These are phyloP conservation scores for Akanthomyces muscarius DNA, from an alignment of 2,329 filamentous ascomycete species.

Conservation along the genomic window DNA sequence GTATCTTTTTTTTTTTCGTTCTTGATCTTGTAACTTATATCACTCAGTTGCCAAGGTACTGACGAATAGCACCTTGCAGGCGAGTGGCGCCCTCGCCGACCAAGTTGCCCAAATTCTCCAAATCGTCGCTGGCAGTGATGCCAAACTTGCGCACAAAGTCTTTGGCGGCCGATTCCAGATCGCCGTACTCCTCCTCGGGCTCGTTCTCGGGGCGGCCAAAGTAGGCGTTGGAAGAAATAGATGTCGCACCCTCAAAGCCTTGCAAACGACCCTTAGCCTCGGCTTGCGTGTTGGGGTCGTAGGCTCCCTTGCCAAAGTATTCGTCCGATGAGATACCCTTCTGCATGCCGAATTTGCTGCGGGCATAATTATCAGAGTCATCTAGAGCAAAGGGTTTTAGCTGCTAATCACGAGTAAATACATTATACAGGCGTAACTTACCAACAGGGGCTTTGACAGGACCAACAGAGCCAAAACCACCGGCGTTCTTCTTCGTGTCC, in stretches of 20 bases:
- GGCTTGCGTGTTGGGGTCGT: slow-evolving; percentile 72
- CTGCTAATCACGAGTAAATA: not conserved
- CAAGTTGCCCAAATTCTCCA: slow-evolving; percentile 81
- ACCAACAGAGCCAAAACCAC: slow-evolving; percentile 81
- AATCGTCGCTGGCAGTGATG: slow-evolving; percentile 89
- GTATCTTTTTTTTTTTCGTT: not conserved
- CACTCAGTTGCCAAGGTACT: slow-evolving; percentile 56
- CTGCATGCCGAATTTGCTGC: slow-evolving; percentile 82
- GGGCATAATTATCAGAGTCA: slow-evolving; percentile 79
- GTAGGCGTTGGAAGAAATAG: slow-evolving; percentile 96
- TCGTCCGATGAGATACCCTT: slow-evolving; percentile 98
- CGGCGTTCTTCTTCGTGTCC: slow-evolving; percentile 66
- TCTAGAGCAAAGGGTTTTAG: slow-evolving; percentile 36
- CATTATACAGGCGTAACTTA: slow-evolving; percentile 36
- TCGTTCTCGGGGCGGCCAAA: slow-evolving; percentile 92
- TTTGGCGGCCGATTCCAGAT: slow-evolving; percentile 88
- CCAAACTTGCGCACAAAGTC: slow-evolving; percentile 95
- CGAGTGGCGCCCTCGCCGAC: slow-evolving; percentile 81
- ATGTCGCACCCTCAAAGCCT: slow-evolving; percentile 85
- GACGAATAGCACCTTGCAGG: slow-evolving; percentile 71
- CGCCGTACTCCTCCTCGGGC: slow-evolving; percentile 74
- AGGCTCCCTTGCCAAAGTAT: slow-evolving; percentile 90
- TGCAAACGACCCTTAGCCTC: slow-evolving; percentile 86
- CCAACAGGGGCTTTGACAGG: slow-evolving; percentile 68
- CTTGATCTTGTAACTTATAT: not conserved